phyloP scores from a whole-genome alignment of 2,329 filamentous ascomycete species.

The Colletotrichum simmondsii region DNA sequence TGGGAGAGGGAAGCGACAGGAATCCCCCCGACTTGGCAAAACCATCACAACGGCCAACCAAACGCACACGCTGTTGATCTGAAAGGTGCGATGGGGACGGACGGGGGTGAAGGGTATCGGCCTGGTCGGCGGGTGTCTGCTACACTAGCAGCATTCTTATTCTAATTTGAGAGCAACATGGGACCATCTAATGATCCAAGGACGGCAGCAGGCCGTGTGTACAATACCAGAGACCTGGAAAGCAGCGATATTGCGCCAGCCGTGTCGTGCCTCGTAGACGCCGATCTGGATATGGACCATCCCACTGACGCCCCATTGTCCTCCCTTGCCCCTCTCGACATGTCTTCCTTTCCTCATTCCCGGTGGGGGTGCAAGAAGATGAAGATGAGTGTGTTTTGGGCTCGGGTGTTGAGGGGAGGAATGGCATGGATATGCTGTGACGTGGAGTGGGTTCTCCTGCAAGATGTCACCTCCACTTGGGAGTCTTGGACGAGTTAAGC shows the following conservation, averaged over 20 bases:
- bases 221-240: neutral
- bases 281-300: conserved; percentile 27
- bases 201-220: neutral
- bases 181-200: neutral
- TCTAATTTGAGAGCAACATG: conserved; percentile 23
- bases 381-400: conserved; percentile 21
- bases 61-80: neutral
- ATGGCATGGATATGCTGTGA: conserved; percentile 29
- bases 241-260: neutral
- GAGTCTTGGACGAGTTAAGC: conserved; percentile 22
- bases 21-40: conserved; percentile 14
- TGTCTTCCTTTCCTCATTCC: neutral
- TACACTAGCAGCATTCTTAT: conserved; percentile 23
- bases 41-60: neutral
- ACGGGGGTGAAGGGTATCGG: neutral
- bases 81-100: neutral
- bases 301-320: conserved; percentile 9
- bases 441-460: conserved; percentile 10
- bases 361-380: neutral
- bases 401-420: conserved; percentile 1
- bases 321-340: neutral
- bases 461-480: conserved; percentile 11
- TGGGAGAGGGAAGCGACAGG: conserved; percentile 14
- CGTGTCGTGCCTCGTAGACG: conserved; percentile 14
- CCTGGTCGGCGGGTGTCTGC: conserved; percentile 3